Base-by-base conservation (phyloP, 805 yeast species). In the Kodamaea fukazawae region DNA sequence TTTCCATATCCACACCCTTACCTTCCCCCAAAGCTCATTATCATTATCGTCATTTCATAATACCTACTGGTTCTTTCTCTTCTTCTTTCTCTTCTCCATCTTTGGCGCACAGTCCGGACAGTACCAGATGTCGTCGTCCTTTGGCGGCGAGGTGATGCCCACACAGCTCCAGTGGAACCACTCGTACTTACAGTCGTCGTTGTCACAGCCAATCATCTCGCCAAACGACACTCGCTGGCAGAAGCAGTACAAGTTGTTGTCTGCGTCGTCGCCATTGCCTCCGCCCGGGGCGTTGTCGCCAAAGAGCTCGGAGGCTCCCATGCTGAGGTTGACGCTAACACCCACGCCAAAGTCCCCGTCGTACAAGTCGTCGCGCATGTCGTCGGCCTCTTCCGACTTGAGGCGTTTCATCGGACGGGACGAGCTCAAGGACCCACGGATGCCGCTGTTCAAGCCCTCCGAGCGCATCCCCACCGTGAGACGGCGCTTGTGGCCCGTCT, bases 101-200 rank as follows among this genome's bases (percentile, higher is more conserved):
- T 66, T 61, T 4, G 71, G 73, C 7, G 70, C 63, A 68, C 98
- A 90, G 38, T 82, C 84, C 0, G 96, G 87, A 66, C 99, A 91
- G 59, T 80, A 90, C 99, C 99, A 91, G 31, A 69, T 59, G 36
- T 67, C 73, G 34, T 85, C 83, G 13, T 93, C 96, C 54, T 81
- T 79, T 2, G 98, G 98, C 4, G 95, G 96, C 37, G 80, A 82
- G 13, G 80, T 81, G 44, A 91, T 68, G 1, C 96, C 96, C 30
- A 91, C 96, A 69, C 99, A 93, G 41, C 81, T 83, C 73, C 90
- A 91, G 62, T 93, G 99, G 65, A 91, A 91, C 98, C 98, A 91
- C 58, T 88, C 96, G 48, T 73, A 81, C 55, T 81, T 78, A 68
- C 99, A 93, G 51, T 83, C 81, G 16, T 83, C 84, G 47, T 88